These are phyloP conservation scores for Mytilinidion resinicola DNA, from an alignment of 495 filamentous ascomycete genomes.

Conservation along the genomic window DNA sequence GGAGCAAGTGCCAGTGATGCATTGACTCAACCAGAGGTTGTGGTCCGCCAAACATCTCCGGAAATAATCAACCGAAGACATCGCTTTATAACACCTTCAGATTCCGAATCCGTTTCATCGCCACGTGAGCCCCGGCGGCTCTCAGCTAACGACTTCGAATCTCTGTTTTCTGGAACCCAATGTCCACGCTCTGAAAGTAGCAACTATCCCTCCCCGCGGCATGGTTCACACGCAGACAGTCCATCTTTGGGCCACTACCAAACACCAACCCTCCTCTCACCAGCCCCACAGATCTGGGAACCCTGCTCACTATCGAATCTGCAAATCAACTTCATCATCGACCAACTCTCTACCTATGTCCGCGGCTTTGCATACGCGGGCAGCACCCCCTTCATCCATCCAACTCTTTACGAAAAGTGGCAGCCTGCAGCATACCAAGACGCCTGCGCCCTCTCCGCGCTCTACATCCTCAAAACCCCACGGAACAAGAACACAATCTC, in stretches of 20 bases:
- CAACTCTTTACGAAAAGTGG: slow-evolving; percentile 1
- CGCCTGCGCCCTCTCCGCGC: slow-evolving; percentile 7
- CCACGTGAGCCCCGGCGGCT: not conserved
- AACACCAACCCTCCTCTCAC: not conserved
- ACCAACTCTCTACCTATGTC: slow-evolving; percentile 4
- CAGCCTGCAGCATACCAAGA: slow-evolving; percentile 15
- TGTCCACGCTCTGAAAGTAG: not conserved
- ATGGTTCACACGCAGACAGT: not conserved
- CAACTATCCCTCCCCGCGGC: too few relatives aligned
- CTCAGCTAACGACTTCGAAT: not conserved
- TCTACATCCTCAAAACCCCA: slow-evolving; percentile 13
- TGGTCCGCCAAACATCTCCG: slow-evolving; percentile 15
- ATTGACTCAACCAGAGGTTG: slow-evolving; percentile 13
- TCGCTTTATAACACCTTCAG: not conserved
- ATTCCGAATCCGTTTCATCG: not conserved
- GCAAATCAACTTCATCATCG: slow-evolving; percentile 4
- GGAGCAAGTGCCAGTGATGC: slow-evolving; percentile 5
- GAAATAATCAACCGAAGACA: slow-evolving; percentile 2
- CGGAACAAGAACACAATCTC: slow-evolving; percentile 6
- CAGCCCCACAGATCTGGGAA: slow-evolving; percentile 14
- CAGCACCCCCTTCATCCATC: slow-evolving; percentile 14
- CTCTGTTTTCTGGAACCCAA: not conserved
- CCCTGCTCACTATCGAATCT: slow-evolving; percentile 1
- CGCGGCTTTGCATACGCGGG: slow-evolving; percentile 12
- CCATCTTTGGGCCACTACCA: slow-evolving; percentile 1